phyloP scores from a whole-genome alignment of 257 asterid genomes.

The Forsythia suspensa region DNA sequence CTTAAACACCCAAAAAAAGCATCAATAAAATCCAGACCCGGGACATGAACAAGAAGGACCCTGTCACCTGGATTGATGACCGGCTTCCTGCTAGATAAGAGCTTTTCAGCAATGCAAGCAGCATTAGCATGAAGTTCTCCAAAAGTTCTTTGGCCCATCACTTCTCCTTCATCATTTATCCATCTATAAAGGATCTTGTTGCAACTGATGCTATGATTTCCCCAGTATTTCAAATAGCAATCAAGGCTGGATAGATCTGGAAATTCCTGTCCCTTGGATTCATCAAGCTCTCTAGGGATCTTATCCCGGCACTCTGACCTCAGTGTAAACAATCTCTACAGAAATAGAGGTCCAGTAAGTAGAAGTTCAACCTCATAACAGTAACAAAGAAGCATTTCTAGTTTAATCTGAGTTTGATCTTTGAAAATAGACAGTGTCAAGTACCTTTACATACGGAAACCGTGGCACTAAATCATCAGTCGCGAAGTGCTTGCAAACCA shows the following conservation, averaged over 20 bases:
- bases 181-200: conserved; percentile 71
- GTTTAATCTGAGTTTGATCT: neutral
- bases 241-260: conserved; percentile 66
- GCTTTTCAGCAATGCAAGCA: conserved; percentile 64
- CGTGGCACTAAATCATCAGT: conserved; percentile 50
- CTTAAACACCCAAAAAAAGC: conserved; percentile 84
- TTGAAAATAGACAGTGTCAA: conserved; percentile 14
- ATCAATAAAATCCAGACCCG: conserved; percentile 78
- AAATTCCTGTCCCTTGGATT: conserved; percentile 55
- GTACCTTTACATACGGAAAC: conserved; percentile 79
- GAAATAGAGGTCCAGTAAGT: conserved; percentile 16
- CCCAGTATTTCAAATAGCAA: conserved; percentile 74
- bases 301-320: conserved; percentile 32
- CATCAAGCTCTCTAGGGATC: conserved; percentile 44
- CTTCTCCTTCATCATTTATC: conserved; percentile 68
- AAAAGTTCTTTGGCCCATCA: conserved; percentile 46
- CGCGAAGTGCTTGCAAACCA: conserved; percentile 60
- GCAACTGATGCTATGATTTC: conserved; percentile 40
- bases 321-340: conserved; percentile 65
- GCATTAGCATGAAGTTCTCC: conserved; percentile 69
- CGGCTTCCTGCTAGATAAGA: conserved; percentile 62
- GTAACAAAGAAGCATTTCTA: neutral
- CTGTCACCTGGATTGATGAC: conserved; percentile 66
- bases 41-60: conserved; percentile 74
- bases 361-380: neutral